Evolutionary conservation across 148 eudicot genomes (phyloP).

Genomic region (Silene uniflora): DNA sequence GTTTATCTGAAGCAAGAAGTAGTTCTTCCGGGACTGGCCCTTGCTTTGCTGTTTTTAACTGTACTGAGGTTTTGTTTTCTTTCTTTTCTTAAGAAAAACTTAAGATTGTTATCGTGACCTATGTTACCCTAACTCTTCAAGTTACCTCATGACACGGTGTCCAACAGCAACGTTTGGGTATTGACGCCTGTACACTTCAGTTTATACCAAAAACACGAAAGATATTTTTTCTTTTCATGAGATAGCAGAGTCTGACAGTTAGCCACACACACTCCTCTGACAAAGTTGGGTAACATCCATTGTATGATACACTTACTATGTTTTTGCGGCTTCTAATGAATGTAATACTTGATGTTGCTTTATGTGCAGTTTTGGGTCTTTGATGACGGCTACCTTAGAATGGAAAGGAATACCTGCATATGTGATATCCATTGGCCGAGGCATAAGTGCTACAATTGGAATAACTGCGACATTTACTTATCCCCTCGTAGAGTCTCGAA

Average conservation of each 20-base stretch:
- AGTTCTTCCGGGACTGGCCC: slow-evolving; percentile 75
- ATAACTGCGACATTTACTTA: slow-evolving; percentile 76
- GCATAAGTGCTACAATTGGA: slow-evolving; percentile 79
- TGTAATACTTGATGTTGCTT: slow-evolving; percentile 13
- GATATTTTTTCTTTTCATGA: not conserved
- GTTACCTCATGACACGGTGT: too few relatives aligned
- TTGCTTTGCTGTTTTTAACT: slow-evolving; percentile 70
- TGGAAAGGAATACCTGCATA: slow-evolving; percentile 89
- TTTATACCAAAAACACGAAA: too few relatives aligned
- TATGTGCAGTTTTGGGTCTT: slow-evolving; percentile 67
- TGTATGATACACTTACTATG: not conserved
- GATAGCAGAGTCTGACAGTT: not conserved
- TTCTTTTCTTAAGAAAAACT: not conserved
- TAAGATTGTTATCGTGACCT: not conserved
- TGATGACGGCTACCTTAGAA: slow-evolving; percentile 90
- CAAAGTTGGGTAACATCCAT: too few relatives aligned
- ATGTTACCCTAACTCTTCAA: not conserved
- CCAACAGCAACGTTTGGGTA: too few relatives aligned
- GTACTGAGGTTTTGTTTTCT: slow-evolving; percentile 57
- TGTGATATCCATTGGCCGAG: slow-evolving; percentile 71
- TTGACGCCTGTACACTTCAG: too few relatives aligned
- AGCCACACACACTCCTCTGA: too few relatives aligned
- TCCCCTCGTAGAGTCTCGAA: slow-evolving; percentile 62
- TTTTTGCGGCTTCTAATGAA: not conserved
- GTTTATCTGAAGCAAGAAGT: slow-evolving; percentile 76